A percentile compares a stretch with the other conserved stretches of the same genome.
These are phyloP conservation scores for Zizania latifolia DNA, from an alignment of 176 grass and related monocot genomes.

Conservation along the genomic window DNA sequence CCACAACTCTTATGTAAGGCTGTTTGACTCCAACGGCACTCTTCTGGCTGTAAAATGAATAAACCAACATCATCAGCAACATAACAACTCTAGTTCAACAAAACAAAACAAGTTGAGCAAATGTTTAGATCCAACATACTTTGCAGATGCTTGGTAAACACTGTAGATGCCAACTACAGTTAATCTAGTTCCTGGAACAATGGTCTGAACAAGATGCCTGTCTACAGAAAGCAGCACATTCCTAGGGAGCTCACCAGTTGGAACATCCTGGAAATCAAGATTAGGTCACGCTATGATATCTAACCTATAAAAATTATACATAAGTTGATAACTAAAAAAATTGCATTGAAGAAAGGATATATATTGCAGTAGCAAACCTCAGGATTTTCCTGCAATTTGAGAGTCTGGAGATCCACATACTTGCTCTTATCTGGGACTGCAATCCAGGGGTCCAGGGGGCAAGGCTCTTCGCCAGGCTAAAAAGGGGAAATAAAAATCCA, in stretches of 20 bases:
- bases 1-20: conserved; percentile 94
- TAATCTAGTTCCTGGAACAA: conserved; percentile 88
- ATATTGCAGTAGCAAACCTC: conserved; percentile 48
- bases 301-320: not conserved
- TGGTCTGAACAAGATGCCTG: conserved; percentile 91
- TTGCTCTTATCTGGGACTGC: conserved; percentile 95
- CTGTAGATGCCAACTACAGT: conserved; percentile 93
- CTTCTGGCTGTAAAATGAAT: conserved; percentile 60
- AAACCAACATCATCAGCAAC: not conserved
- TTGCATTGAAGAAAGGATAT: not conserved
- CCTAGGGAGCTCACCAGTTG: conserved; percentile 94
- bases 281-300: not conserved
- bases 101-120: not conserved
- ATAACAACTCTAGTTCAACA: not conserved
- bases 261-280: conserved; percentile 69
- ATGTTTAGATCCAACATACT: conserved; percentile 42
- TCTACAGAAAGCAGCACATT: conserved; percentile 88
- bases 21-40: conserved; percentile 91
- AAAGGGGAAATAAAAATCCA: not conserved
- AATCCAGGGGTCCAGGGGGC: conserved; percentile 93
- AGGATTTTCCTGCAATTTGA: conserved; percentile 97
- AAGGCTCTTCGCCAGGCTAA: conserved; percentile 89
- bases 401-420: conserved; percentile 92
- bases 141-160: conserved; percentile 72
- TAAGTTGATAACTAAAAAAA: not conserved